Evolutionary conservation across 2,329 filamentous ascomycete species (phyloP).

Genomic region (Thielaviopsis populi): DNA sequence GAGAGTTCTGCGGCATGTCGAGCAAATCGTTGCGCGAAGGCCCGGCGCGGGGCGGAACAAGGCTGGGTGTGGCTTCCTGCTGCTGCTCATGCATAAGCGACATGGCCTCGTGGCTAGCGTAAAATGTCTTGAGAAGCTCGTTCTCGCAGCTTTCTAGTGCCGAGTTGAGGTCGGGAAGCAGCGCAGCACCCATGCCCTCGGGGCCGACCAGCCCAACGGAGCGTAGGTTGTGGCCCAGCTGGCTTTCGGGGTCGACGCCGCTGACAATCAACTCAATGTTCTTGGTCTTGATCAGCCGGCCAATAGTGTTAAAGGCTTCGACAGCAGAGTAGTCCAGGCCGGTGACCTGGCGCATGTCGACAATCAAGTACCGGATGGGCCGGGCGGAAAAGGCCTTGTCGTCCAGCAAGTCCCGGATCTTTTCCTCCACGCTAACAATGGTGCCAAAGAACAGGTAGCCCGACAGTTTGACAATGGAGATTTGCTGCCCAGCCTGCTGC

Average conservation of each 20-base stretch:
- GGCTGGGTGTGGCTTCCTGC: slow-evolving; percentile 30
- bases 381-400: slow-evolving; percentile 62
- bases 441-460: slow-evolving; percentile 98
- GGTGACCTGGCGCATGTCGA: slow-evolving; percentile 79
- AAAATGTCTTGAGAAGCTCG: slow-evolving; percentile 69
- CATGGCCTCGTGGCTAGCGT: slow-evolving; percentile 51
- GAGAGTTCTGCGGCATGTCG: slow-evolving; percentile 51
- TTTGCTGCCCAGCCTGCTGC: slow-evolving; percentile 71
- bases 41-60: slow-evolving; percentile 32
- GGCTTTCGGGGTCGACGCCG: slow-evolving; percentile 59
- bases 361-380: slow-evolving; percentile 76
- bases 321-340: slow-evolving; percentile 93
- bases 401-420: slow-evolving; percentile 66
- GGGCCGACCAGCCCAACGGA: slow-evolving; percentile 64
- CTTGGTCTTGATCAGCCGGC: slow-evolving; percentile 62
- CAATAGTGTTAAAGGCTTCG: slow-evolving; percentile 87
- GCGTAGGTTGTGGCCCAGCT: slow-evolving; percentile 62
- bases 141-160: slow-evolving; percentile 93
- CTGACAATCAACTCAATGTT: slow-evolving; percentile 71
- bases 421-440: slow-evolving; percentile 86
- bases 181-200: slow-evolving; percentile 56
- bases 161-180: slow-evolving; percentile 83
- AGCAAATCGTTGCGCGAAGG: slow-evolving; percentile 19
- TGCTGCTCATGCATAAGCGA: slow-evolving; percentile 24
- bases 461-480: slow-evolving; percentile 77